Percentiles rank a stretch among this genome's conserved stretches.
These are phyloP conservation scores for Purshia tridentata DNA, from an alignment of 306 rosid genomes.

Conservation along the genomic window DNA sequence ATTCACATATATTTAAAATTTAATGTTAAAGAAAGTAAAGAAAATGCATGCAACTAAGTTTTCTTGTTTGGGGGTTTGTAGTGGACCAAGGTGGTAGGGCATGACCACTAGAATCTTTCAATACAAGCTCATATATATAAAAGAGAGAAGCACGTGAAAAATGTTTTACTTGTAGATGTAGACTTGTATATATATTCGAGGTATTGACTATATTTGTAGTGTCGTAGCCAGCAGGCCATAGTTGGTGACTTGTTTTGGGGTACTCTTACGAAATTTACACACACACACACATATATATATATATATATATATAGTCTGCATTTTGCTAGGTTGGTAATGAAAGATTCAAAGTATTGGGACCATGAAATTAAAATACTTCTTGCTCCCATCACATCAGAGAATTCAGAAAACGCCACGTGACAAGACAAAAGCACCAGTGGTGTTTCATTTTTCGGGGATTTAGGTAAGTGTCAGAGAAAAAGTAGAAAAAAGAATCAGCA, in stretches of 20 bases:
- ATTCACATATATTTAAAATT: too few species aligned
- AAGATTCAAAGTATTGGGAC: not conserved
- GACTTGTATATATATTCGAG: not conserved
- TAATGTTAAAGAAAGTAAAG: too few species aligned
- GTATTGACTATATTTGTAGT: not conserved
- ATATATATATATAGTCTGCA: too few species aligned
- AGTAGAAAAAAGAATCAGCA: too few species aligned
- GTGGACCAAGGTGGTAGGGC: not conserved
- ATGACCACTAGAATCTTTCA: not conserved
- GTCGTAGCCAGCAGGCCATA: not conserved
- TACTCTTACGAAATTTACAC: not conserved
- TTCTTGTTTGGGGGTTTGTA: not conserved
- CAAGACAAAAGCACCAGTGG: too few species aligned
- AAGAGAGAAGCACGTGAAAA: not conserved
- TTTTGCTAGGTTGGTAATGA: not conserved
- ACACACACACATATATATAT: too few species aligned
- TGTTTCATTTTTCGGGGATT: too few species aligned
- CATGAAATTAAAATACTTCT: too few species aligned
- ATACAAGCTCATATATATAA: not conserved
- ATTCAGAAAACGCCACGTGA: too few species aligned
- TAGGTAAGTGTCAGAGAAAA: too few species aligned
- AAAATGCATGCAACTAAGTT: not conserved
- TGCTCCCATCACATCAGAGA: too few species aligned
- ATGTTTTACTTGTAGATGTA: not conserved
- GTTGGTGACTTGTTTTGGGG: not conserved